Base-by-base conservation (phyloP, 805 yeast species). In the Sugiyamaella valdiviana region DNA sequence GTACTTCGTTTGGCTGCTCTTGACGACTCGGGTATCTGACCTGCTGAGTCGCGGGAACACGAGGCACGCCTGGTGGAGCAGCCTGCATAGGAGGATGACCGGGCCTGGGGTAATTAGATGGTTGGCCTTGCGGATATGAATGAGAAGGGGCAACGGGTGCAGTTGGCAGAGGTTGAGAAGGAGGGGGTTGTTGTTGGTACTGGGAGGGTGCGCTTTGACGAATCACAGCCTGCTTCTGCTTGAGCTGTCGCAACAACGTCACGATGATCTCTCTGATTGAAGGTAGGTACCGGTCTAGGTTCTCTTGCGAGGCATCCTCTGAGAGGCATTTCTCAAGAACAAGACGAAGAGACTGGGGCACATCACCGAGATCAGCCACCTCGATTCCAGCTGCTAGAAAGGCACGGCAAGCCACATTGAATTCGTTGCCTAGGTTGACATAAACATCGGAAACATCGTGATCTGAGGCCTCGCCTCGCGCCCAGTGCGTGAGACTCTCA, bases 361-460 rank as follows among this genome's bases (percentile, higher is more conserved):
- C 96, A 60, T 91, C 96, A 1, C 95, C 93, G 22, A 93, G 69
- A 62, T 88, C 96, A 10, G 82, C 54, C 6, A 84, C 83, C 55
- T 85, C 90, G 3, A 93, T 80, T 0, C 95, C 95, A 2, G 87
- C 83, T 48, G 74, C 75, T 4, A 80, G 69, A 63, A 91, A 90
- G 2, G 95, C 85, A 51, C 87, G 76, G 19, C 90, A 80, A 0
- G 95, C 86, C 2, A 85, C 79, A 57, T 91, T 82, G 72, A 89
- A 93, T 65, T 91, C 97, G 61, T 90, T 93, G 0, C 99, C 99
- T 23, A 93, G 75, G 55, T 80, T 83, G 14, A 93, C 99, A 63
- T 88, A 93, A 2, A 89, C 85, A 58, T 89, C 87, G 1, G 96
- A 87, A 2, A 93, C 97, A 53, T 79, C 86, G 48, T 78, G 78